Evolutionary conservation across 2,329 filamentous ascomycete genomes (phyloP).

Genomic region (Exophiala aquamarina): DNA sequence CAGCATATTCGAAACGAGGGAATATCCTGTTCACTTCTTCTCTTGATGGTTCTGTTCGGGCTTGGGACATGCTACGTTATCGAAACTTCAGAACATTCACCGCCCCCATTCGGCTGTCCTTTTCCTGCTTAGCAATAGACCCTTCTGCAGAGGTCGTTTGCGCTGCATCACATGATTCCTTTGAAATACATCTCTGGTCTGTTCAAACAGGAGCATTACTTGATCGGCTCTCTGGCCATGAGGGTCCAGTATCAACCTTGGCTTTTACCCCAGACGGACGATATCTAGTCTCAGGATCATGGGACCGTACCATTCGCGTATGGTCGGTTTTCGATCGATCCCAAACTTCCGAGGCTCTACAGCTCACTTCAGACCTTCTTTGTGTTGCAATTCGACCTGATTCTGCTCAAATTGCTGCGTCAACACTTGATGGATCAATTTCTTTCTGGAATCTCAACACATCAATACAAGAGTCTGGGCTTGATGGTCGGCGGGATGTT

Average conservation of each 20-base stretch:
- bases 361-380: conserved; percentile 87
- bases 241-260: conserved; percentile 86
- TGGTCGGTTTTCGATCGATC: conserved; percentile 95
- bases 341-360: conserved; percentile 91
- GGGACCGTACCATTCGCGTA: conserved; percentile 92
- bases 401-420: conserved; percentile 84
- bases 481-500: conserved; percentile 88
- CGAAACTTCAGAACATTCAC: conserved; percentile 98
- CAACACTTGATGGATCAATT: conserved; percentile 88
- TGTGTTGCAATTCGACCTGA: conserved; percentile 86
- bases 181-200: conserved; percentile 97
- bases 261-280: conserved; percentile 86
- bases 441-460: conserved; percentile 94
- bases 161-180: conserved; percentile 91
- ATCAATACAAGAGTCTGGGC: conserved; percentile 77
- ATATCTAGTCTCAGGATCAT: conserved; percentile 84
- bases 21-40: conserved; percentile 96
- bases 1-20: conserved; percentile 91
- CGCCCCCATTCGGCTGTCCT: conserved; percentile 84
- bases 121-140: conserved; percentile 93
- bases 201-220: conserved; percentile 96
- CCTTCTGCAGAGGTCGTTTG: conserved; percentile 95
- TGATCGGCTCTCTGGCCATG: conserved; percentile 86
- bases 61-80: conserved; percentile 95
- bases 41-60: conserved; percentile 87